Percentiles rank a stretch among this genome's conserved stretches.
Conservation (phyloP, 139 green algal genomes). For the Coccomyxa sp. region DNA sequence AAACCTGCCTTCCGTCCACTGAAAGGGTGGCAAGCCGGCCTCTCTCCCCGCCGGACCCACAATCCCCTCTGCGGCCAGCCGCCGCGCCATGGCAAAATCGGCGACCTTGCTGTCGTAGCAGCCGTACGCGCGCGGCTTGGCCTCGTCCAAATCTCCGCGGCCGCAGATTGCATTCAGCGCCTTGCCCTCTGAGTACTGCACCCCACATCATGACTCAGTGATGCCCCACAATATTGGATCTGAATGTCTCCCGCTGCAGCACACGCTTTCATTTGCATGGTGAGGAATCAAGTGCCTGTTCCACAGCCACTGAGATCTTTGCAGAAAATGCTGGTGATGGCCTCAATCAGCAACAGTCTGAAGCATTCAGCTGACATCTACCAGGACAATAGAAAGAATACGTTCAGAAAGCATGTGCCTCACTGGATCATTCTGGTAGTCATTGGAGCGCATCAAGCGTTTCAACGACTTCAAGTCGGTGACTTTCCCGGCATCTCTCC, state of each 20-base stretch:
- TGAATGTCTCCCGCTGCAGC: not conserved
- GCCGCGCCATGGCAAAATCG: constrained; percentile 36
- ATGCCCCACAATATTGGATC: not conserved
- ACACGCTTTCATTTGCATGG: not conserved
- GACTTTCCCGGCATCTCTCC: constrained; percentile 50
- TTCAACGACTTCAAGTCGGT: constrained; percentile 43
- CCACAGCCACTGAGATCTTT: not conserved
- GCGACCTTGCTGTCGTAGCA: constrained; percentile 69
- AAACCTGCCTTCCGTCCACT: constrained; percentile 26
- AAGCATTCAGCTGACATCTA: not conserved
- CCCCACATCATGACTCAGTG: not conserved
- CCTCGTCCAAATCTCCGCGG: constrained; percentile 50
- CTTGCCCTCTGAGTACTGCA: constrained; percentile 14
- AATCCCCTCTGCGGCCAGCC: constrained; percentile 28
- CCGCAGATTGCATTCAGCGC: constrained; percentile 53
- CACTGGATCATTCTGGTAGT: constrained; percentile 19
- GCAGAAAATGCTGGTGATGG: not conserved
- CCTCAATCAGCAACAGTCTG: not conserved
- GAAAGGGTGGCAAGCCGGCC: constrained; percentile 27
- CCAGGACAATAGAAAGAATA: not conserved
- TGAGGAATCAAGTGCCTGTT: not conserved
- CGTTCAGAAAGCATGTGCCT: not conserved
- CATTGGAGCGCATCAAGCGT: constrained; percentile 61
- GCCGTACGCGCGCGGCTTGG: constrained; percentile 34
- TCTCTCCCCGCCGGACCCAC: constrained; percentile 1